phyloP scores from a whole-genome alignment of 768 basidiomycete species.

The Gymnopilus dilepis region DNA sequence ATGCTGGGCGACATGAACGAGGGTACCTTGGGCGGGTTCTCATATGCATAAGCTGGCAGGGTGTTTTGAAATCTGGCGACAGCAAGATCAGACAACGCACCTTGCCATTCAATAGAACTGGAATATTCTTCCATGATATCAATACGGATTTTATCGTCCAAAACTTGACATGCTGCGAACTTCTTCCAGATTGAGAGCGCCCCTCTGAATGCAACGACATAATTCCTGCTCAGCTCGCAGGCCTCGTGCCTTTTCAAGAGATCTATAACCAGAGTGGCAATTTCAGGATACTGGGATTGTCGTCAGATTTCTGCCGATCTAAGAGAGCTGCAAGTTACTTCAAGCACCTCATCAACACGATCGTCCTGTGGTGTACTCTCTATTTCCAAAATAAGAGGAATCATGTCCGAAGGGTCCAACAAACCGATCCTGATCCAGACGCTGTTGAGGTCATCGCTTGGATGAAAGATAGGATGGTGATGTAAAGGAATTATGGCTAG shows the following conservation, averaged over 20 bases:
- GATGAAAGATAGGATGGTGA: slow-evolving; percentile 51
- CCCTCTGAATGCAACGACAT: slow-evolving; percentile 35
- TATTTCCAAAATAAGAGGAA: slow-evolving; percentile 45
- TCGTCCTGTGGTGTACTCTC: not conserved
- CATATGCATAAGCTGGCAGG: slow-evolving; percentile 49
- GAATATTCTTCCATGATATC: slow-evolving; percentile 54
- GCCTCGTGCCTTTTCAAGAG: slow-evolving; percentile 34
- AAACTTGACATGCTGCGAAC: slow-evolving; percentile 41
- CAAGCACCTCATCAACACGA: slow-evolving; percentile 5
- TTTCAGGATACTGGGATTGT: slow-evolving; percentile 32
- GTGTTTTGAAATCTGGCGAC: not conserved
- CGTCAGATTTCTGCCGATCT: slow-evolving; percentile 8
- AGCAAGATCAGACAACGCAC: slow-evolving; percentile 30
- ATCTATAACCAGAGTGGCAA: slow-evolving; percentile 32
- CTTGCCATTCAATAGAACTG: slow-evolving; percentile 60
- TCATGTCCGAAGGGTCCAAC: slow-evolving; percentile 61
- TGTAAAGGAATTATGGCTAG: slow-evolving; percentile 54
- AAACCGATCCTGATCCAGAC: slow-evolving; percentile 49
- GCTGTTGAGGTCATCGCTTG: slow-evolving; percentile 33
- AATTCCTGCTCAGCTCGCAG: slow-evolving; percentile 25
- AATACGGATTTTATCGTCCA: slow-evolving; percentile 38
- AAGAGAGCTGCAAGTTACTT: slow-evolving; percentile 10
- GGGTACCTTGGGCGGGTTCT: slow-evolving; percentile 51
- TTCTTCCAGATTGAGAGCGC: slow-evolving; percentile 50
- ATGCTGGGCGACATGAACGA: slow-evolving; percentile 53